phyloP scores from a whole-genome alignment of 148 eudicot species.

The Vaccinium darrowii region DNA sequence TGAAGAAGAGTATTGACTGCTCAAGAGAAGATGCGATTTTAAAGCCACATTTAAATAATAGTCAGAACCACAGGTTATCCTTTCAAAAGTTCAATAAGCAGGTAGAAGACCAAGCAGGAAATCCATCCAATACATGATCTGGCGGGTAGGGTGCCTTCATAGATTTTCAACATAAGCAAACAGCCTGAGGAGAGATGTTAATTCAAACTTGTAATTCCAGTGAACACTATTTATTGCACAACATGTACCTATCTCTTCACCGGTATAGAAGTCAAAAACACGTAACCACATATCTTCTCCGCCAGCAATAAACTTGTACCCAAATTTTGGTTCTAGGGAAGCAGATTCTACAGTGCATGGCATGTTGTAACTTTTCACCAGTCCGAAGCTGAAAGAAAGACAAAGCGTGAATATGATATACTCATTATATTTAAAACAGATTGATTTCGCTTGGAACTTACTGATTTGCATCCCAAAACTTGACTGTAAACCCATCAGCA shows the following conservation, averaged over 20 bases:
- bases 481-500: conserved; percentile 76
- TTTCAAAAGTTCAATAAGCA: neutral
- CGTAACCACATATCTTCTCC: conserved; percentile 94
- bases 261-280: conserved; percentile 74
- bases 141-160: neutral
- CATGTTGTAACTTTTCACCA: conserved; percentile 83
- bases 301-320: conserved; percentile 71
- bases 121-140: neutral
- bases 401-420: neutral
- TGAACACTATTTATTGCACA: neutral
- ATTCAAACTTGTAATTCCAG: neutral
- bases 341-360: conserved; percentile 79
- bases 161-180: neutral
- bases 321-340: conserved; percentile 80
- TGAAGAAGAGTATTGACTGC: neutral
- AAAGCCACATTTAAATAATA: neutral
- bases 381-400: conserved; percentile 57
- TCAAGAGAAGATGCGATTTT: neutral
- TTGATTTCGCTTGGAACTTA: conserved; percentile 25
- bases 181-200: neutral
- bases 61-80: conserved; percentile 28
- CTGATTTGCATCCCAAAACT: conserved; percentile 93
- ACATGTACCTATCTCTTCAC: conserved; percentile 66
- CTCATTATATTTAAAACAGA: neutral
- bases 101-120: neutral